A percentile compares a stretch with the other conserved stretches of the same genome.
These are phyloP conservation scores for Mycena sanguinolenta DNA, from an alignment of 768 basidiomycete species.

Conservation along the genomic window DNA sequence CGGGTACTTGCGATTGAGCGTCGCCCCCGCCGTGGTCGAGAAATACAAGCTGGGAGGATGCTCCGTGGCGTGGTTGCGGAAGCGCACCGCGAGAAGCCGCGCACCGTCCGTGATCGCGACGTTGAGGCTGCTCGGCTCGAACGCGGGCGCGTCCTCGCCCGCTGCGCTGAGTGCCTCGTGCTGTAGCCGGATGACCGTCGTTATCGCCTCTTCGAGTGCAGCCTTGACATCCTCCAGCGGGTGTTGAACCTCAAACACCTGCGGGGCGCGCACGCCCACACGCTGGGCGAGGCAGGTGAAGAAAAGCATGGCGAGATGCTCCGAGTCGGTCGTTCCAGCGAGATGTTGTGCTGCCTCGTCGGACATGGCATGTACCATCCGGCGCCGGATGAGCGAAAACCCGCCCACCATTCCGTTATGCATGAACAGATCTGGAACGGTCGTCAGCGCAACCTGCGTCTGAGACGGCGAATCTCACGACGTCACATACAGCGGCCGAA, in stretches of 20 bases:
- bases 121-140: neutral
- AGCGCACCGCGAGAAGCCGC: neutral
- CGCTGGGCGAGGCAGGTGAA: neutral
- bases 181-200: neutral
- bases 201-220: neutral
- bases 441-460: too few relatives aligned
- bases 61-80: neutral
- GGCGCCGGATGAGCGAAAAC: neutral
- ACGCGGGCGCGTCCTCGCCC: neutral
- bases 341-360: neutral
- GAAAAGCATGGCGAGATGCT: neutral
- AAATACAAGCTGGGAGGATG: neutral
- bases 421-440: too few relatives aligned
- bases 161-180: neutral
- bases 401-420: neutral
- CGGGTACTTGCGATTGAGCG: constrained; percentile 23
- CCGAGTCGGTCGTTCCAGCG: neutral
- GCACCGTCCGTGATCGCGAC: neutral
- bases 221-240: neutral
- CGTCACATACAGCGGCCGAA: too few relatives aligned
- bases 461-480: too few relatives aligned
- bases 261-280: neutral
- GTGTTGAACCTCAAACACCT: neutral
- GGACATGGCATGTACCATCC: neutral
- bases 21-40: constrained; percentile 17